phyloP scores from a whole-genome alignment of 345 rosid species.

The Rubroshorea leprosula region DNA sequence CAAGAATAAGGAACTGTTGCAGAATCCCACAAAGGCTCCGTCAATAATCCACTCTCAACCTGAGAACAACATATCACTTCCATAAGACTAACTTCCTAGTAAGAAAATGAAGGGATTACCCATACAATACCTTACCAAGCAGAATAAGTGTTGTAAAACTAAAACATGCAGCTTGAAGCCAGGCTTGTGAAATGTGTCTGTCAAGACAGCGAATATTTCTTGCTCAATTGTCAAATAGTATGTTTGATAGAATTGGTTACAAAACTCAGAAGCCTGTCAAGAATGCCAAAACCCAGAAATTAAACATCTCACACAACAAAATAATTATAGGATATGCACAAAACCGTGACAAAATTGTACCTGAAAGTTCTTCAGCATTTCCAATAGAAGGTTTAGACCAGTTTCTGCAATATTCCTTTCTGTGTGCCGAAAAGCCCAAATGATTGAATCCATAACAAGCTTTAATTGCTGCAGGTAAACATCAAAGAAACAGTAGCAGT shows the following conservation, averaged over 20 bases:
- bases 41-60: conserved; percentile 76
- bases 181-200: conserved; percentile 97
- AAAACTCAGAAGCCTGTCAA: conserved; percentile 57
- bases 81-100: not conserved
- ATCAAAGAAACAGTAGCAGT: not conserved
- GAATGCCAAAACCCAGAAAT: conserved; percentile 16
- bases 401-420: conserved; percentile 99
- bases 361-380: conserved; percentile 95
- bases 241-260: conserved; percentile 76
- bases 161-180: conserved; percentile 96
- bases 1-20: conserved; percentile 64
- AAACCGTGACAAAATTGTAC: conserved; percentile 21
- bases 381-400: conserved; percentile 83
- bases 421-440: conserved; percentile 99
- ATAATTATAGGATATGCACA: not conserved
- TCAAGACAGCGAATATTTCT: conserved; percentile 92
- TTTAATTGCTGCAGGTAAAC: conserved; percentile 66
- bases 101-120: not conserved
- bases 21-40: conserved; percentile 94
- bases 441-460: conserved; percentile 97
- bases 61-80: conserved; percentile 36
- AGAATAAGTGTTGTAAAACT: conserved; percentile 82
- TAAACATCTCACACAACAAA: conserved; percentile 12
- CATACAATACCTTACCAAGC: conserved; percentile 47
- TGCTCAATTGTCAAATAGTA: conserved; percentile 76